A percentile compares a stretch with the other conserved stretches of the same genome.
phyloP scores from a whole-genome alignment of 1,284 basidiomycete species.

The Marasmius fiardii region DNA sequence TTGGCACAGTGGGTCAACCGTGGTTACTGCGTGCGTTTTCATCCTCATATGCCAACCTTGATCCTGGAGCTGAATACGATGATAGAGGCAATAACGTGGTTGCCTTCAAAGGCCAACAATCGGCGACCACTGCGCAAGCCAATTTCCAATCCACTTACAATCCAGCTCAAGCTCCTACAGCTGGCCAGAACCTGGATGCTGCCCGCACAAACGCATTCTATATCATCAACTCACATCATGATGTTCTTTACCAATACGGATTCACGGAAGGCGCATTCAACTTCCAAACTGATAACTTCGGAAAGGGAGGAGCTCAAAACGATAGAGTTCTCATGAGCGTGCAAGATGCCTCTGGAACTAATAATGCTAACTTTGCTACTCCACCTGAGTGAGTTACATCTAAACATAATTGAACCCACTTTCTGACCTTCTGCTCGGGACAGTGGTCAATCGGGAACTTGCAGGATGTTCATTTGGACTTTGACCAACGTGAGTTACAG shows the following conservation, averaged over 20 bases:
- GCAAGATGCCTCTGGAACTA: constrained; percentile 34
- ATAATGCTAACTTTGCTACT: constrained; percentile 21
- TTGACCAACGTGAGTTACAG: constrained; percentile 22
- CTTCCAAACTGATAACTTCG: constrained; percentile 10
- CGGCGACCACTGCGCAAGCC: constrained; percentile 14
- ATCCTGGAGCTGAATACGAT: no score
- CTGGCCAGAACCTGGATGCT: constrained; percentile 36
- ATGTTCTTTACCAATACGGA: constrained; percentile 37
- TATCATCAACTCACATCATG: constrained; percentile 46
- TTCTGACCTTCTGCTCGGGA: not conserved
- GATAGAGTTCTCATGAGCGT: constrained; percentile 40
- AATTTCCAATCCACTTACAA: constrained; percentile 34
- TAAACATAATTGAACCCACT: not conserved
- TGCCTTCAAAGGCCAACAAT: constrained; percentile 30
- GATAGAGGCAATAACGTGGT: constrained; percentile 30
- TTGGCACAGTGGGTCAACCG: constrained; percentile 19
- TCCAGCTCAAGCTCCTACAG: constrained; percentile 22
- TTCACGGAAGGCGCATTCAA: constrained; percentile 20
- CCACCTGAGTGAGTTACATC: constrained; percentile 33
- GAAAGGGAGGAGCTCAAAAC: constrained; percentile 22
- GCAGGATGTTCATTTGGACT: constrained; percentile 35
- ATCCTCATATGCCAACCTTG: no score
- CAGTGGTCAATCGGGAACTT: constrained; percentile 28
- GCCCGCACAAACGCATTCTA: constrained; percentile 52
- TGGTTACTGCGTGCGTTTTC: constrained; percentile 15